Evolutionary conservation across 176 grass and related monocot species (phyloP), one percentile per base, ranked within the genome.

Genomic region (Microstegium vimineum): DNA sequence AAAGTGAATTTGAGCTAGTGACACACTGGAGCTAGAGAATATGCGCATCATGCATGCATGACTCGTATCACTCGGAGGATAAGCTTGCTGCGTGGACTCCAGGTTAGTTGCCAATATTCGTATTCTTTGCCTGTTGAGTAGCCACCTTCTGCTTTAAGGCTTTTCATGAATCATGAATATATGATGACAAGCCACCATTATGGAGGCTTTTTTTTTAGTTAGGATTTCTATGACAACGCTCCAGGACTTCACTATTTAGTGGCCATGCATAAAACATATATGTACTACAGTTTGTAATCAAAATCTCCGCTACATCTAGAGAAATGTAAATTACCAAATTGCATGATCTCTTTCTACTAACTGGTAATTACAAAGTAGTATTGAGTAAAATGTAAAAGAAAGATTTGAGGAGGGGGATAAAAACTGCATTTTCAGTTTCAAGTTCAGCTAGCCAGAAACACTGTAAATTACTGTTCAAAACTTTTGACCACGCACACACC

Each of bases 71-170:
- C 10, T 20, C 5, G 37, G 66, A 79, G 37, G 66, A 79, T 25
- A 31, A 40, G 28, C 20, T 12, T 46, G 64, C 17, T 75, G 76
- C 18, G 38, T 69, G 69, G 62, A 51, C 37, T 80, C 10, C 62
- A 80, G 70, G 69, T 31, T 76, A 75, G 81, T 10, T 61, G 25
- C 25, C 14, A 26, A 62, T 62, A 27, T 14, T 62, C 69, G 83
- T 84, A 85, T 89, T 89, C 76, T 67, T 81, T 89, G 40, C 70
- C 76, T 89, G 76, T 41, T 25, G 51, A 52, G 49, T 40, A 22
- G 25, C 13, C 70, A 81, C 28, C 26, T 81, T 80, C 31, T 41
- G 62, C 76, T 80, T 59, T 33, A 82, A 62, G 64, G 45, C 17
- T 73, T 77, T 83, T 62, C 61, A 28, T 12, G 43, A n/a, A n/a